Conservation (phyloP, 2,329 filamentous ascomycete genomes). For the Niveomyces coronatus region DNA sequence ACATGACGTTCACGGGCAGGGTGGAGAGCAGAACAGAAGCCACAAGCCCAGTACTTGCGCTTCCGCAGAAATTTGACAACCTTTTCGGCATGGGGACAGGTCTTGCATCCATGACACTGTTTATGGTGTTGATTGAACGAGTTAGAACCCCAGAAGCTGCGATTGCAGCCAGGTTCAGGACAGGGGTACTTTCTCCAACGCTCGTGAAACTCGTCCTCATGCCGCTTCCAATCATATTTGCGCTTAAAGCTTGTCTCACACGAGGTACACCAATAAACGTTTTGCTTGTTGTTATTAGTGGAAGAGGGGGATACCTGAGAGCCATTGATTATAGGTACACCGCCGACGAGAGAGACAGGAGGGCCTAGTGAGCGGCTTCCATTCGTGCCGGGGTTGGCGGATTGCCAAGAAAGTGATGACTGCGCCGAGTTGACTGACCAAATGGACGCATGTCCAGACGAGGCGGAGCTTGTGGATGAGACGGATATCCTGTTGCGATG, state of each 20-base stretch:
- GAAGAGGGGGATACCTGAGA: constrained; percentile 18
- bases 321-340: constrained; percentile 23
- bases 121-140: constrained; percentile 60
- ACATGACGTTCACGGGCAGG: constrained; percentile 56
- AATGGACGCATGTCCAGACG: constrained; percentile 37
- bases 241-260: constrained; percentile 57
- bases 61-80: constrained; percentile 53
- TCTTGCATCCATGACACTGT: constrained; percentile 53
- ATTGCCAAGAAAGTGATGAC: constrained; percentile 31
- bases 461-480: constrained; percentile 39
- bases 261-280: constrained; percentile 47
- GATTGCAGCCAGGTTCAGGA: constrained; percentile 52
- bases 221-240: constrained; percentile 60
- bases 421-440: constrained; percentile 32
- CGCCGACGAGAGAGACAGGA: constrained; percentile 17
- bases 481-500: constrained; percentile 36
- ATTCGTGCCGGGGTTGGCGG: constrained; percentile 15
- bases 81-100: constrained; percentile 54
- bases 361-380: constrained; percentile 24
- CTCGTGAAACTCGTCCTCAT: constrained; percentile 61
- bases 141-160: constrained; percentile 58
- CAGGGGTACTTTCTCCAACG: constrained; percentile 58
- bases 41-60: constrained; percentile 58
- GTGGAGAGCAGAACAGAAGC: constrained; percentile 54
- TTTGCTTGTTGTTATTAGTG: constrained; percentile 25